Evolutionary conservation across 331 rosid species (phyloP), one percentile per base, ranked within the genome.

Genomic region (Malus hybrid): DNA sequence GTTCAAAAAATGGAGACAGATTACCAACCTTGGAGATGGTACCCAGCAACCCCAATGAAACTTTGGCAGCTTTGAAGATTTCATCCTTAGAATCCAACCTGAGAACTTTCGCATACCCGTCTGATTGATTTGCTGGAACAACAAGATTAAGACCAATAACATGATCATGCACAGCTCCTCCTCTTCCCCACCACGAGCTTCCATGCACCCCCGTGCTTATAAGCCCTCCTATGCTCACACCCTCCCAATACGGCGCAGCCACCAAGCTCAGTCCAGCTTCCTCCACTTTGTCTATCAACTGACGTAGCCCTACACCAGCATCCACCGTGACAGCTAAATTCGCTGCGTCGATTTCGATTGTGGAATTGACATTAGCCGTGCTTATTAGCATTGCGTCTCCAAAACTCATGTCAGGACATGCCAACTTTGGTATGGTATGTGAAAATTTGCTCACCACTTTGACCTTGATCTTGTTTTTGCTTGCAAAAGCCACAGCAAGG

Each of bases 131-230:
- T 9, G 84, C 93, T 9, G 97, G 87, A 32, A 88, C 85, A 66
- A 88, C 62, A 55, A 92, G 42, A 50, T 70, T 86, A 22, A 90
- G 36, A 2, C 87, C 97, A 19, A 88, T 5, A 70, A 92, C 82
- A 70, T 90, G 83, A 54, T 90, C 97, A 70, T 90, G 92, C 70
- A 90, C 86, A 24, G 92, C 80, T 20, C 96, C 97, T 16, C 93
- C 97, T 44, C 78, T 86, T 11, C 93, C 96, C 96, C 96, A 86
- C 97, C 93, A 89, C 3, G 97, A 91, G 44, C 96, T 91, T 2
- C 97, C 96, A 59, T 91, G 97, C 8, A 90, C 83, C 2, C 96
- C 97, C 0, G 90, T 89, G 61, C 90, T 82, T 8, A 92, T 77
- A 4, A 85, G 31, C 28, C 97, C 97, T 6, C 84, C 96, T 22